These are phyloP conservation scores for Phytophthora meadii DNA, from an alignment of 352 stramenopile genomes.

Conservation along the genomic window DNA sequence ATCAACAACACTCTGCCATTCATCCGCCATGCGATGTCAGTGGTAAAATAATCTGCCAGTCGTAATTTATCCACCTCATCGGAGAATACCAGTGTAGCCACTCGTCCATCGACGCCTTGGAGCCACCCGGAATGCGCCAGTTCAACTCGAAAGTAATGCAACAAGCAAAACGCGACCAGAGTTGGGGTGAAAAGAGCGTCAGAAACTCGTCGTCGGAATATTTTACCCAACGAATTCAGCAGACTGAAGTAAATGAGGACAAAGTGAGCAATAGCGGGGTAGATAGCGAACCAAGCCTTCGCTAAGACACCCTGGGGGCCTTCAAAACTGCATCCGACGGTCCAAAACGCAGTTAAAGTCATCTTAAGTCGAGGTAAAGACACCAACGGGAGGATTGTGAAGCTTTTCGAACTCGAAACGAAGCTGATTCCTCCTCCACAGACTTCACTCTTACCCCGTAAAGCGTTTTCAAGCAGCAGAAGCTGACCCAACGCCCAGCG, in stretches of 20 bases:
- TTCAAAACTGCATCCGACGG: neutral
- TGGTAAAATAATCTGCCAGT: neutral
- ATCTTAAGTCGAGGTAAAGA: neutral
- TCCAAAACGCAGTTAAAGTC: neutral
- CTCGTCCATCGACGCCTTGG: neutral
- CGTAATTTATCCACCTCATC: neutral
- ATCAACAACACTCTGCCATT: neutral
- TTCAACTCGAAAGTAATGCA: conserved; percentile 1
- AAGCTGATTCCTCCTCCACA: neutral
- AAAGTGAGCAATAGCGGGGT: neutral
- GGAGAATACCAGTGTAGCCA: neutral
- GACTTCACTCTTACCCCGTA: neutral
- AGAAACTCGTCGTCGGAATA: neutral
- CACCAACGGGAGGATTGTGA: neutral
- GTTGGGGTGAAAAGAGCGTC: neutral
- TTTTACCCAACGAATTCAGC: neutral
- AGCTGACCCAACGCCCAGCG: neutral
- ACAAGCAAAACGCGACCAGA: neutral
- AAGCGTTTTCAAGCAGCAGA: neutral
- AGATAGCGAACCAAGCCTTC: neutral
- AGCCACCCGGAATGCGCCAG: neutral
- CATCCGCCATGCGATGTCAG: neutral
- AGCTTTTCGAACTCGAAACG: neutral
- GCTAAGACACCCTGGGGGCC: neutral
- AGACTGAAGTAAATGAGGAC: neutral